Conservation (phyloP, 2,329 filamentous ascomycete species). For the Corynespora cassiicola region DNA sequence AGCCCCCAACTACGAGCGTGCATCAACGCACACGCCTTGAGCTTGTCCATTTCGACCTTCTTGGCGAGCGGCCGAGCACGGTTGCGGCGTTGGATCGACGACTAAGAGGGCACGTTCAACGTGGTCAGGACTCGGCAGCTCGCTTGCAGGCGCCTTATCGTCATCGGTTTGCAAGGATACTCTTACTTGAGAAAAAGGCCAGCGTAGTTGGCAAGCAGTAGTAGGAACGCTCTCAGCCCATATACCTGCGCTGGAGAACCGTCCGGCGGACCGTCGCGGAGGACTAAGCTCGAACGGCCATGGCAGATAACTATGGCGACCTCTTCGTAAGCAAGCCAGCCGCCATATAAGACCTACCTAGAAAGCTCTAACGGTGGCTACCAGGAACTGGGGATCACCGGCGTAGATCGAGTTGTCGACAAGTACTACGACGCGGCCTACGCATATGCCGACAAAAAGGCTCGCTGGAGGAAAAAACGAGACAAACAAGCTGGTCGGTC, state of each 20-base stretch:
- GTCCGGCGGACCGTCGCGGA: slow-evolving; percentile 23
- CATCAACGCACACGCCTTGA: no score
- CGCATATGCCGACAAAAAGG: slow-evolving; percentile 20
- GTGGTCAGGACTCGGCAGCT: no score
- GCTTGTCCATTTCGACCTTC: no score
- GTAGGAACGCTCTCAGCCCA: slow-evolving; percentile 3
- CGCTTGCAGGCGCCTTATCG: no score
- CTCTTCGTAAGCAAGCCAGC: slow-evolving; percentile 27
- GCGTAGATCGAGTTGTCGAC: slow-evolving; percentile 34
- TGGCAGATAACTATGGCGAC: slow-evolving; percentile 31
- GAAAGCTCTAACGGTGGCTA: neutral
- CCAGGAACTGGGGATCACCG: slow-evolving; percentile 45
- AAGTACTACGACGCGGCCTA: slow-evolving; percentile 38
- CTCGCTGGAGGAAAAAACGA: slow-evolving; percentile 14
- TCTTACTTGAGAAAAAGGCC: no score
- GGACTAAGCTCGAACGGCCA: slow-evolving; percentile 10
- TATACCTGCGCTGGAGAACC: slow-evolving; percentile 6
- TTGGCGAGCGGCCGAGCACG: no score
- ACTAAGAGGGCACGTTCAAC: no score
- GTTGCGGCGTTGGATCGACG: no score
- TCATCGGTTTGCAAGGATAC: no score
- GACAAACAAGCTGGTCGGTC: slow-evolving; percentile 7
- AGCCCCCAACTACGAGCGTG: no score
- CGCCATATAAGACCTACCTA: neutral
- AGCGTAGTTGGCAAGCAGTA: slow-evolving; percentile 8